Evolutionary conservation across 2,329 filamentous ascomycete genomes (phyloP), one percentile per base, ranked within the genome.

Genomic region (Alternaria consortialis): DNA sequence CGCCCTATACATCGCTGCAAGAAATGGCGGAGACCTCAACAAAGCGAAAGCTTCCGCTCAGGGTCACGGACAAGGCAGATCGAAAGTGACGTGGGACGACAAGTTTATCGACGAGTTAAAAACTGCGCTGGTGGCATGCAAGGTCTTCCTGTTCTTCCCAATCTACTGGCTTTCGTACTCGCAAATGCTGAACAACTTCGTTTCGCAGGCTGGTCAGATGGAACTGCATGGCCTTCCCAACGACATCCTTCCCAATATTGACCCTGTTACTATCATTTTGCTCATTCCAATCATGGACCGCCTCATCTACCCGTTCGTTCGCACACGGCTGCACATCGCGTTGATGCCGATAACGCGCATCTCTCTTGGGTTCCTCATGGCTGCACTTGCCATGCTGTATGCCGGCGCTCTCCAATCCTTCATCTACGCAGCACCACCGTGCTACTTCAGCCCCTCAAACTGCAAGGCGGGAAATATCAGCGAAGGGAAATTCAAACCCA

Each of bases 21-120:
- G 86, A 72, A 80, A 83, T 58, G 74, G 82, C 53, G 82, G 82
- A 65, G 83, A 85, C 69, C 80, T 84, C 69, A 73, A 91, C 57
- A 88, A 86, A 0, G 84, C 90, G 57, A 91, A 91, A 78, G 88
- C 88, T 1, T 87, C 85, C 2, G 85, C 75, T 72, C 82, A 67
- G 74, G 39, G 36, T 1, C 43, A 34, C 11, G 79, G 86, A 60
- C 80, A 82, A 56, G 81, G 74, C 63, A 75, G 65, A 40, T 69
- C 73, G 13, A 75, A 78, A 58, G 71, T 77, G 3, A 80, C 83
- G 0, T 92, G 90, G 88, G 85, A 90, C 55, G 88, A 92, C 69
- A 83, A 85, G 67, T 93, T 92, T 67, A 81, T 93, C 51, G 89
- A 91, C 3, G 90, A 93, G 73, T 80, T 93, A 51, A 90, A 90